Conservation (phyloP, 805 yeast species). For the Barnettozyma siamensis region DNA sequence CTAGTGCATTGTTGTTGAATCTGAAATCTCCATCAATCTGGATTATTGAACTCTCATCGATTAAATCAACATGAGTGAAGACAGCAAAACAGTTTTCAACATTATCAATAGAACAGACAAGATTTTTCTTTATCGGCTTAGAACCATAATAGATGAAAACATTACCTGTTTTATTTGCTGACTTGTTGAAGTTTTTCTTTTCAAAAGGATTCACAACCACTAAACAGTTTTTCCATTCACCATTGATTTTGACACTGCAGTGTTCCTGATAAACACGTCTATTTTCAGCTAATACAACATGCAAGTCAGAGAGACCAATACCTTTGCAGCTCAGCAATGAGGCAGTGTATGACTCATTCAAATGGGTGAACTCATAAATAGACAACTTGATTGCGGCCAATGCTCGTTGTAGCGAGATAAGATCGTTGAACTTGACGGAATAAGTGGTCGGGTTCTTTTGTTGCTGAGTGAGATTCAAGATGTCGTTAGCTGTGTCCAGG, state of each 20-base stretch:
- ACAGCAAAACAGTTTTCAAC: conserved; percentile 46
- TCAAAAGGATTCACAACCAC: conserved; percentile 44
- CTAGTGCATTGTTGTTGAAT: conserved; percentile 23
- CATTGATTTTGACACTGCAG: conserved; percentile 53
- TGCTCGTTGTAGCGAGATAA: conserved; percentile 27
- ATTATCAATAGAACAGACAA: conserved; percentile 43
- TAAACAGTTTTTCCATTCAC: conserved; percentile 54
- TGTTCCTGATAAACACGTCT: conserved; percentile 47
- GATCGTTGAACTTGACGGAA: conserved; percentile 16
- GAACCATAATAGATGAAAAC: conserved; percentile 47
- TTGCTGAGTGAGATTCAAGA: neutral
- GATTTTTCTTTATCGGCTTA: conserved; percentile 42
- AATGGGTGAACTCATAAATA: conserved; percentile 49
- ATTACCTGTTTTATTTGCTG: conserved; percentile 37
- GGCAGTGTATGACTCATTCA: conserved; percentile 62
- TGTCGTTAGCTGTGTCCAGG: neutral
- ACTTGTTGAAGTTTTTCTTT: neutral
- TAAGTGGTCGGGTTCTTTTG: conserved; percentile 13
- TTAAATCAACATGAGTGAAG: conserved; percentile 51
- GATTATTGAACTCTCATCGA: conserved; percentile 51
- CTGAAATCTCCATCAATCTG: conserved; percentile 50
- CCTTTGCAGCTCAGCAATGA: conserved; percentile 56
- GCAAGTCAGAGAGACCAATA: conserved; percentile 48
- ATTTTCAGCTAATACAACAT: conserved; percentile 48
- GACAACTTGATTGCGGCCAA: conserved; percentile 46